Base-by-base conservation (phyloP, 2,329 filamentous ascomycete genomes). In the Fusarium illudens region DNA sequence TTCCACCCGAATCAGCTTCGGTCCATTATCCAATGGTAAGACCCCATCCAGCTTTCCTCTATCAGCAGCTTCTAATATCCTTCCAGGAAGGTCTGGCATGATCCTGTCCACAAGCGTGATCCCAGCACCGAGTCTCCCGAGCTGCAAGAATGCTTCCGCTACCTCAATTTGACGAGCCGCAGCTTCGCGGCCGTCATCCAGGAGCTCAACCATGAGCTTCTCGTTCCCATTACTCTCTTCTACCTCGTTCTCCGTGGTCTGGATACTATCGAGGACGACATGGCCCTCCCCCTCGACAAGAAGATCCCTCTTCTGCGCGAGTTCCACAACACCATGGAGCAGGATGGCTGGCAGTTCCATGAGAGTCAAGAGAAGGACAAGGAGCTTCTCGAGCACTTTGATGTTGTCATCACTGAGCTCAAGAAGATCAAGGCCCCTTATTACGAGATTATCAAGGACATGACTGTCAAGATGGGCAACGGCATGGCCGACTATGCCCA, bases 211-310 rank as follows among this genome's bases (percentile, higher is more conserved):
- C 94, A 94, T 1, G 95, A 99, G 81, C 89, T 99, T 30, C 88
- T 98, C 33, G 88, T 97, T 37, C 94, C 96, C 22, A 87, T 98
- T 46, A 89, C 90, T 58, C 84, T 98, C 10, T 99, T 99, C 86
- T 99, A 99, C 83, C 88, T 99, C 27, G 88, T 93, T 55, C 86
- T 99, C 57, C 92, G 96, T 64, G 96, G 93, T 48, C 87, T 99
- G 52, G 96, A 99, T 80, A 99, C 96, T n/a, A 92, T 99, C 64
- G 96, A 99, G 81, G 96, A 99, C 84, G 96, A 99, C 80, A 98
- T 97, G 89, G 97, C 94, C 6, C 90, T 99, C 64, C 84, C 91
- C 3, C 82, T 95, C 36, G 86, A 87, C 68, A 90, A 87, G 75
- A 99, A 99, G 83, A 92, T 96, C 76, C 93, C 94, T 2, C 81